Conservation (phyloP, 768 basidiomycete species). For the Psilocybe tampanensis region DNA sequence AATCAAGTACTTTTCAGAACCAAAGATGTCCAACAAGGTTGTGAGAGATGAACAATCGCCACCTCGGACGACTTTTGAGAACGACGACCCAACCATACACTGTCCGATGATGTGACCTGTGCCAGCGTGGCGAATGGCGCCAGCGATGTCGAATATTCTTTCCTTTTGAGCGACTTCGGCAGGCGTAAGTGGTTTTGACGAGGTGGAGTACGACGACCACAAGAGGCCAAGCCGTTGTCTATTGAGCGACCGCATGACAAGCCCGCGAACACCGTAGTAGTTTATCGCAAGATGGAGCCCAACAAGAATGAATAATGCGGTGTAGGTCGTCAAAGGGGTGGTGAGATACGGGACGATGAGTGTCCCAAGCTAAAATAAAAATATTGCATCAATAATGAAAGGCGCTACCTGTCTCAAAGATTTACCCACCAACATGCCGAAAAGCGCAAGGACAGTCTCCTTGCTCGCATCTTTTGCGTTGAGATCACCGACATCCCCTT, state of each 20-base stretch:
- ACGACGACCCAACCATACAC: constrained; percentile 53
- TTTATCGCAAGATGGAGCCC: constrained; percentile 58
- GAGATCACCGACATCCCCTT: constrained; percentile 69
- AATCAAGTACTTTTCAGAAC: constrained; percentile 51
- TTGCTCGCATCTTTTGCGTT: constrained; percentile 76
- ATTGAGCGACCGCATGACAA: constrained; percentile 60
- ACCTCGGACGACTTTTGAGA: constrained; percentile 34
- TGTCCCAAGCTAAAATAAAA: constrained; percentile 51
- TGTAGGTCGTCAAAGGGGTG: constrained; percentile 49
- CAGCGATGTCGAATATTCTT: constrained; percentile 43
- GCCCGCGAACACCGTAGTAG: constrained; percentile 59
- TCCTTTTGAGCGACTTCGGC: constrained; percentile 43
- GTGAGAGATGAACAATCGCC: constrained; percentile 23
- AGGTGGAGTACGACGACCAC: constrained; percentile 44
- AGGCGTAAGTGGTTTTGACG: constrained; percentile 31
- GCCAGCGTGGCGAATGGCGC: constrained; percentile 37
- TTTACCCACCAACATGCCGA: constrained; percentile 63
- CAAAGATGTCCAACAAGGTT: constrained; percentile 41
- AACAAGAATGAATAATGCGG: constrained; percentile 51
- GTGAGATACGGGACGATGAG: constrained; percentile 59
- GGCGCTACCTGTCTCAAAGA: background rate
- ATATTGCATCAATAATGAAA: background rate
- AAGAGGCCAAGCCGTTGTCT: constrained; percentile 57
- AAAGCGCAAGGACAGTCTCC: constrained; percentile 67
- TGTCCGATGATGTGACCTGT: constrained; percentile 39